Evolutionary conservation across 2,329 filamentous ascomycete genomes (phyloP).

Genomic region (Chrysoporthe austroafricana): DNA sequence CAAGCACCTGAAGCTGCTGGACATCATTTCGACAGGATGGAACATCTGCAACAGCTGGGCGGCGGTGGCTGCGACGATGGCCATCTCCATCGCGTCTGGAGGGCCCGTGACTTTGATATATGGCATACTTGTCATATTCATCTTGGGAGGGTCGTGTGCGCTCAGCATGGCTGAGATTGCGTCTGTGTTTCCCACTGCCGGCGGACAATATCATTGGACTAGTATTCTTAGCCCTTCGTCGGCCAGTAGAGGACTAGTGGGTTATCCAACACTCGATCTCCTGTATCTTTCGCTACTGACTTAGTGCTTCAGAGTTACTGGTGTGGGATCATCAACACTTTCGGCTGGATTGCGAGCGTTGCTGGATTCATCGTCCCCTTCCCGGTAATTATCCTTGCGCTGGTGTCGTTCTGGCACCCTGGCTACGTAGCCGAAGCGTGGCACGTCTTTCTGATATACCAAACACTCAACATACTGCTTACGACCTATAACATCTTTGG

Average conservation of each 20-base stretch:
- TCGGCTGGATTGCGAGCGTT: constrained; percentile 27
- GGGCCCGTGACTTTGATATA: constrained; percentile 34
- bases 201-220: constrained; percentile 45
- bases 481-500: constrained; percentile 27
- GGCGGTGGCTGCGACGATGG: constrained; percentile 31
- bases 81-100: constrained; percentile 30
- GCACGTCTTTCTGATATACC: constrained; percentile 28
- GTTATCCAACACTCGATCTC: background rate
- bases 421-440: constrained; percentile 22
- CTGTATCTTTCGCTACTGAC: too few relatives aligned
- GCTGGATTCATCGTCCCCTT: constrained; percentile 26
- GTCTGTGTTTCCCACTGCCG: constrained; percentile 42
- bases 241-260: constrained; percentile 18
- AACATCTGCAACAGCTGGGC: constrained; percentile 36
- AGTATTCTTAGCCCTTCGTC: constrained; percentile 34
- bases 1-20: constrained; percentile 25
- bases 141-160: constrained; percentile 34
- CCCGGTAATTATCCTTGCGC: constrained; percentile 20
- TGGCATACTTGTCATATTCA: constrained; percentile 36
- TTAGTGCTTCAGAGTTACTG: constrained; percentile 25
- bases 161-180: constrained; percentile 43
- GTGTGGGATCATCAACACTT: constrained; percentile 25
- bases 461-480: constrained; percentile 22
- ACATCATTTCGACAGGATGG: constrained; percentile 27
- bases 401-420: constrained; percentile 25